Conservation (phyloP, 805 yeast genomes). For the Diddensiella transvaalensis region DNA sequence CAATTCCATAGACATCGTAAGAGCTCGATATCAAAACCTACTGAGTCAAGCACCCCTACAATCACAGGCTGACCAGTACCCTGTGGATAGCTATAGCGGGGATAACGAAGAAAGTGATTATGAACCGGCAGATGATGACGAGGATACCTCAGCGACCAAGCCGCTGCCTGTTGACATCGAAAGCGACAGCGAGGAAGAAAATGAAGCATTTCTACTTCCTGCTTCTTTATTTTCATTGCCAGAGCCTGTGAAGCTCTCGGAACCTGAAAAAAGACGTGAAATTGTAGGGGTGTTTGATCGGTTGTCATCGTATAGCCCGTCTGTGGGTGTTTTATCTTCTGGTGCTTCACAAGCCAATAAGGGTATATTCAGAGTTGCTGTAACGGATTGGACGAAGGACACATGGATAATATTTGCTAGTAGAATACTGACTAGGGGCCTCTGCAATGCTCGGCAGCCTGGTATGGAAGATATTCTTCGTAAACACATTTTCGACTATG, state of each 20-base stretch:
- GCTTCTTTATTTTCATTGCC: conserved; percentile 52
- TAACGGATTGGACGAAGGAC: conserved; percentile 56
- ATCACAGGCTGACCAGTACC: conserved; percentile 12
- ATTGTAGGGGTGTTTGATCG: conserved; percentile 22
- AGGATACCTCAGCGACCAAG: not conserved
- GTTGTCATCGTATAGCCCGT: conserved; percentile 20
- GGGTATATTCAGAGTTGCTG: conserved; percentile 32
- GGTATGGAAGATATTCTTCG: conserved; percentile 52
- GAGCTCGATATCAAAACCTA: conserved; percentile 58
- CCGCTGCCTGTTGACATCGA: not conserved
- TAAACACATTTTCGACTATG: conserved; percentile 65
- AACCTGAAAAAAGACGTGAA: conserved; percentile 14
- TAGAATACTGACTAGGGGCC: conserved; percentile 80
- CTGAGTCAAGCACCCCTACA: conserved; percentile 29
- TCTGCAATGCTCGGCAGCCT: conserved; percentile 29
- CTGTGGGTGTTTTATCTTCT: conserved; percentile 13
- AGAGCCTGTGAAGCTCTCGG: conserved; percentile 40
- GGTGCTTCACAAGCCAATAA: conserved; percentile 22
- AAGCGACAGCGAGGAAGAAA: conserved; percentile 29
- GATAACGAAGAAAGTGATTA: conserved; percentile 32
- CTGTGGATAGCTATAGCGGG: conserved; percentile 33
- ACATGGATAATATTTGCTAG: conserved; percentile 76
- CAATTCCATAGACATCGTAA: conserved; percentile 65
- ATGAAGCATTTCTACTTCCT: conserved; percentile 31
- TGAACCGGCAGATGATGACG: conserved; percentile 17